phyloP scores from a whole-genome alignment of 208 protist species.

The Pavlovales sp. region DNA sequence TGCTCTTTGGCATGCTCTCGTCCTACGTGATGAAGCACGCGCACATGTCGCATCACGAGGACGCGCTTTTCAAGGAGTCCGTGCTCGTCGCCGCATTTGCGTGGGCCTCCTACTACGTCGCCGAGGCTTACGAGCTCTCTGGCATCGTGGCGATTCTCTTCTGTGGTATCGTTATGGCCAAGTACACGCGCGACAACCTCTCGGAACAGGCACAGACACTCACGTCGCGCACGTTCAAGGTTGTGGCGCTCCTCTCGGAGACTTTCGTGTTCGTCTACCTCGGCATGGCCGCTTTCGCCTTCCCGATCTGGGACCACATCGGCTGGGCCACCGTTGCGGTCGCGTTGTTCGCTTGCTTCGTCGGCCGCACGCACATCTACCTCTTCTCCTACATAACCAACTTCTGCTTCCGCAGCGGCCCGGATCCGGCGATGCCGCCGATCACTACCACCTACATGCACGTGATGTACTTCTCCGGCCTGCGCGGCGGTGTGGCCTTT shows the following conservation, averaged over 20 bases:
- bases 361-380: constrained; percentile 59
- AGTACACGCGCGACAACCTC: constrained; percentile 58
- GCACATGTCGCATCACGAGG: constrained; percentile 32
- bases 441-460: constrained; percentile 59
- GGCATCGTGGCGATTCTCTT: constrained; percentile 72
- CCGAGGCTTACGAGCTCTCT: constrained; percentile 58
- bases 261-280: constrained; percentile 66
- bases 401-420: not conserved
- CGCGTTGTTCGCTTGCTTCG: constrained; percentile 31
- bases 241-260: constrained; percentile 58
- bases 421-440: not conserved
- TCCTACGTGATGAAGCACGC: constrained; percentile 53
- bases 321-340: constrained; percentile 33
- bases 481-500: constrained; percentile 72
- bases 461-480: constrained; percentile 66
- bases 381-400: constrained; percentile 60
- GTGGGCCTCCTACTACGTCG: constrained; percentile 59
- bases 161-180: constrained; percentile 63
- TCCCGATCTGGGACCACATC: constrained; percentile 32
- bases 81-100: constrained; percentile 57
- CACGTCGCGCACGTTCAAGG: constrained; percentile 50
- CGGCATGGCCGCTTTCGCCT: constrained; percentile 53
- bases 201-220: constrained; percentile 47
- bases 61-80: constrained; percentile 51
- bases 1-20: constrained; percentile 19